Evolutionary conservation across 768 basidiomycete genomes (phyloP).

Genomic region (Pisolithus sp.): DNA sequence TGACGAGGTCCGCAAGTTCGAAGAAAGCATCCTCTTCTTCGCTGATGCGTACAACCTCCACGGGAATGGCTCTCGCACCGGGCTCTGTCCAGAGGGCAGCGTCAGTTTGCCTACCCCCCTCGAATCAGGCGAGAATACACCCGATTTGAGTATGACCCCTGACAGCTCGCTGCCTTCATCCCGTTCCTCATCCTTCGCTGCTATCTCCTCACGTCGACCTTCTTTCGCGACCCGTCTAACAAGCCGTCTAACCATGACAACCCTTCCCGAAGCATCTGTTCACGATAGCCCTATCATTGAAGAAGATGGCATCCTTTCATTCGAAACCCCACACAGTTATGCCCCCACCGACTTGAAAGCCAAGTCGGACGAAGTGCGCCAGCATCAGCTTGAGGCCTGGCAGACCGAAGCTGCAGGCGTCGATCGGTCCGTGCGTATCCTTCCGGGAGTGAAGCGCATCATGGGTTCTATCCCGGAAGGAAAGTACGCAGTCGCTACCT

Average conservation of each 20-base stretch:
- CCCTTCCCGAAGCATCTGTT: too few species aligned
- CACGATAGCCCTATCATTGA: too few species aligned
- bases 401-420: conserved; percentile 46
- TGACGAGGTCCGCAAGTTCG: conserved; percentile 52
- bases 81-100: too few species aligned
- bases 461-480: conserved; percentile 60
- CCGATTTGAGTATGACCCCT: conserved; percentile 32
- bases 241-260: too few species aligned
- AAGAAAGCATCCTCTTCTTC: conserved; percentile 58
- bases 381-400: too few species aligned
- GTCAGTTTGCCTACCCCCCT: conserved; percentile 7
- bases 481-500: conserved; percentile 68
- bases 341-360: too few species aligned
- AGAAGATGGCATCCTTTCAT: too few species aligned
- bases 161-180: conserved; percentile 37
- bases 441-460: conserved; percentile 63
- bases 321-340: too few species aligned
- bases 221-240: conserved; percentile 40
- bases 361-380: too few species aligned
- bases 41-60: conserved; percentile 51
- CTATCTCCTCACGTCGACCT: conserved; percentile 35
- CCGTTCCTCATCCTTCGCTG: conserved; percentile 36
- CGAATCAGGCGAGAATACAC: conserved; percentile 35
- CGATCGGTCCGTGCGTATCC: conserved; percentile 60
- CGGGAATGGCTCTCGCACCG: conserved; percentile 15